Evolutionary conservation across 345 rosid genomes (phyloP), one percentile per base, ranked within the genome.

Genomic region (Kernera saxatilis): DNA sequence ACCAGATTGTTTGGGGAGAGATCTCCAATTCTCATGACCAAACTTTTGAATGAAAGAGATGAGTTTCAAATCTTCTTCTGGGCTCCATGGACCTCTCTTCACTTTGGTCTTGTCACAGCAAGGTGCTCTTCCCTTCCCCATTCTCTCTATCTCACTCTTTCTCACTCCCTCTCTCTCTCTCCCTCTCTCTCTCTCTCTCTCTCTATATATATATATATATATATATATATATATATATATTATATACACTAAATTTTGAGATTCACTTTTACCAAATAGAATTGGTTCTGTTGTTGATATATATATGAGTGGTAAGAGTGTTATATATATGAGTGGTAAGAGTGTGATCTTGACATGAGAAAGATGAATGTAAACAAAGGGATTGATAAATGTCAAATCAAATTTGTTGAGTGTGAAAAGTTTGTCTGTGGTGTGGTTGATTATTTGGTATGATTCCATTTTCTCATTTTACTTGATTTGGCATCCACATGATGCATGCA

Each of bases 1-100:
- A 82, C 91, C 88, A 68, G 91, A 85, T 71, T 81, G 86, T 72
- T 84, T 78, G 0, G 91, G 91, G 22, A 86, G 91, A 54, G 88
- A 84, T 74, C 91, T 75, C 91, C 91, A 86, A n/a, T 85, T 86
- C 32, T 82, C 82, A 58, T 84, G 91, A 53, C 91, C 91, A 78
- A 81, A 74, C 36, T 75, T 77, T 30, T 84, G 91, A 66, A 94
- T 83, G 68, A 89, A 91, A 76, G 93, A 57, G 78, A 86, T 79
- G 66, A 94, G 99, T 75, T 80, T 86, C 66, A 87, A 25, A 77
- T 94, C 99, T 74, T 94, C 99, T 3, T 84, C 87, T 40, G 95
- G 92, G 52, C 91, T 91, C 99, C 99, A 94, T 66, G 97, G 93
- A 32, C 99, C 99, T 87, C 85, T 94, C 85, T 88, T 94, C 81